Evolutionary conservation across 2,329 filamentous ascomycete species (phyloP).

Genomic region (Trichophyton mentagrophytes): DNA sequence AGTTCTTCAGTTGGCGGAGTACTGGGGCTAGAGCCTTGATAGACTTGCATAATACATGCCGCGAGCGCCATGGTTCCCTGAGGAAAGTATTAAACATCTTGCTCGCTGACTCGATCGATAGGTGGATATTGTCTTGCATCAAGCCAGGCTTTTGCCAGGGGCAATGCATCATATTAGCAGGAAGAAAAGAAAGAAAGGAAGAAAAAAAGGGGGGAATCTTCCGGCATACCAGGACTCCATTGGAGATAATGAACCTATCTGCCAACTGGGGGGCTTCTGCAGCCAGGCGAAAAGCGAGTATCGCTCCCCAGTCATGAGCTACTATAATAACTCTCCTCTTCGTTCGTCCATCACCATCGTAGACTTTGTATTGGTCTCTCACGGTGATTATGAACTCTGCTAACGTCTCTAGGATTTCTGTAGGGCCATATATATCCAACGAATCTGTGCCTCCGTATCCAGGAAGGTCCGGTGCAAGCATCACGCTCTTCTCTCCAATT

Average conservation of each 20-base stretch:
- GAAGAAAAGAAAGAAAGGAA: neutral
- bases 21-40: slow-evolving; percentile 35
- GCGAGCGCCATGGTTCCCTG: slow-evolving; percentile 32
- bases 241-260: slow-evolving; percentile 43
- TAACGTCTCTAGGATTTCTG: slow-evolving; percentile 41
- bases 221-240: slow-evolving; percentile 39
- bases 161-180: neutral
- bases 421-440: slow-evolving; percentile 37
- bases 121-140: slow-evolving; percentile 30
- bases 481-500: slow-evolving; percentile 28
- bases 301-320: slow-evolving; percentile 44
- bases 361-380: slow-evolving; percentile 35
- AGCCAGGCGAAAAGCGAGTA: slow-evolving; percentile 43
- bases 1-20: slow-evolving; percentile 36
- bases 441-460: slow-evolving; percentile 47
- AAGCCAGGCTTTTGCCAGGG: slow-evolving; percentile 27
- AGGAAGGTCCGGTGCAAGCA: slow-evolving; percentile 46
- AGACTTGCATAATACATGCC: slow-evolving; percentile 35
- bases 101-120: slow-evolving; percentile 30
- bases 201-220: neutral
- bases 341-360: slow-evolving; percentile 14
- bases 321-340: slow-evolving; percentile 37
- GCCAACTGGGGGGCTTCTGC: slow-evolving; percentile 44
- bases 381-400: slow-evolving; percentile 42
- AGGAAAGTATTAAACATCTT: slow-evolving; percentile 41